phyloP scores from a whole-genome alignment of 1,139 yeast species.

The Lodderomyces orthopsilosis region DNA sequence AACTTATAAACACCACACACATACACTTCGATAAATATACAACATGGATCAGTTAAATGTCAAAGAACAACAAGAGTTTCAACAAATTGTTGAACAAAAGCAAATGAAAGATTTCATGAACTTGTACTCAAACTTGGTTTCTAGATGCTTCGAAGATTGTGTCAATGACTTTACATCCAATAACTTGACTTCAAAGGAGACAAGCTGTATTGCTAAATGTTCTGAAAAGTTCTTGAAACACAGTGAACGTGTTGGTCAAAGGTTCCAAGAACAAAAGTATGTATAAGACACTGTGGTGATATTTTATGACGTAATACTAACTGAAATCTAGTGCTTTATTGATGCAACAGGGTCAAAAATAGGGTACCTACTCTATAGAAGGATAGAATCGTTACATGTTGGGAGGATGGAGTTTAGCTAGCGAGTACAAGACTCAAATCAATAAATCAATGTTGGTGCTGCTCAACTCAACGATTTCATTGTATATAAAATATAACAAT shows the following conservation, averaged over 20 bases:
- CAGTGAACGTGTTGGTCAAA: slow-evolving; percentile 96
- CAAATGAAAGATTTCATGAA: slow-evolving; percentile 99
- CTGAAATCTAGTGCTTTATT: slow-evolving; percentile 35
- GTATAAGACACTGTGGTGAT: slow-evolving; percentile 14
- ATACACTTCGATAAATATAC: not conserved
- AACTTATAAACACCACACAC: not conserved
- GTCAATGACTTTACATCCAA: slow-evolving; percentile 96
- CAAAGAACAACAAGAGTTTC: slow-evolving; percentile 95
- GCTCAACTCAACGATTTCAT: not conserved
- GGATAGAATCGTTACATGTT: too few species aligned
- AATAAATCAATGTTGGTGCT: not conserved
- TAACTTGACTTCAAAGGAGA: slow-evolving; percentile 80
- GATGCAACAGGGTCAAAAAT: slow-evolving; percentile 38
- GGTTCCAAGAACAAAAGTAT: slow-evolving; percentile 95
- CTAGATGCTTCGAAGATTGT: slow-evolving; percentile 96
- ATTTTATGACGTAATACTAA: not conserved
- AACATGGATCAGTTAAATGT: slow-evolving; percentile 78
- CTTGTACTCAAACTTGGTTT: slow-evolving; percentile 87
- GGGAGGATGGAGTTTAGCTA: not conserved
- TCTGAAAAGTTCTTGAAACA: slow-evolving; percentile 97
- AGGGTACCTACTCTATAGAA: not conserved
- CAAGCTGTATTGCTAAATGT: slow-evolving; percentile 82
- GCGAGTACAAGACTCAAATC: too few species aligned
- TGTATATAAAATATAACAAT: not conserved
- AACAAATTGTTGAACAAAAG: slow-evolving; percentile 91